Evolutionary conservation across 2,329 filamentous ascomycete genomes (phyloP).

Genomic region (Chaetomium olivaceum): DNA sequence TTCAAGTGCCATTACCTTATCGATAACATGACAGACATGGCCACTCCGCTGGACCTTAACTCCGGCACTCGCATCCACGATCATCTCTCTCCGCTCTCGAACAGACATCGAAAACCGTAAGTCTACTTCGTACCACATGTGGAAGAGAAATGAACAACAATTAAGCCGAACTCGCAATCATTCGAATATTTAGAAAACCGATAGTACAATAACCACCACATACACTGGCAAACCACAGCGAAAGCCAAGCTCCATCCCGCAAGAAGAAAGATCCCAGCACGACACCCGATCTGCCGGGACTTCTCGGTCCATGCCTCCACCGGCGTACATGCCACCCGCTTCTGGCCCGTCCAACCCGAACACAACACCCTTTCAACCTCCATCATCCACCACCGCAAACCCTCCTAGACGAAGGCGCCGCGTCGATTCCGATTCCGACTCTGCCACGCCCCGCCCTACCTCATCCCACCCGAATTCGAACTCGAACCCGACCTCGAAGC

Average conservation of each 20-base stretch:
- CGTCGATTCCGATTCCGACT: conserved; percentile 35
- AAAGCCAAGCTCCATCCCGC: background rate
- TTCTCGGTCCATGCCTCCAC: conserved; percentile 33
- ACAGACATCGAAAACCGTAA: background rate
- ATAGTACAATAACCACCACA: background rate
- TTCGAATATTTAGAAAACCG: background rate
- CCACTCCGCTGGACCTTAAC: background rate
- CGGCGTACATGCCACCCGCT: conserved; percentile 22
- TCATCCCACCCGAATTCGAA: conserved; percentile 5
- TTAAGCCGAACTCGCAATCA: background rate
- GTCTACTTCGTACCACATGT: background rate
- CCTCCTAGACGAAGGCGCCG: conserved; percentile 33
- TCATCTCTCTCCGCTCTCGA: background rate
- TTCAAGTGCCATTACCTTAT: background rate
- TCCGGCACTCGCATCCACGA: background rate
- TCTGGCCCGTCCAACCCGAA: conserved; percentile 14
- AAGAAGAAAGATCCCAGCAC: background rate
- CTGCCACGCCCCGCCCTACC: conserved; percentile 10
- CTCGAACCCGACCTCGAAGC: conserved; percentile 30
- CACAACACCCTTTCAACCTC: background rate
- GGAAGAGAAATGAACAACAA: background rate
- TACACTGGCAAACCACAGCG: background rate
- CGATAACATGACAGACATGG: background rate
- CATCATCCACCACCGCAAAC: conserved; percentile 21
- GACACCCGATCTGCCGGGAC: conserved; percentile 15